Base-by-base conservation (phyloP, 2,329 filamentous ascomycete species). In the Xylaria sp. region DNA sequence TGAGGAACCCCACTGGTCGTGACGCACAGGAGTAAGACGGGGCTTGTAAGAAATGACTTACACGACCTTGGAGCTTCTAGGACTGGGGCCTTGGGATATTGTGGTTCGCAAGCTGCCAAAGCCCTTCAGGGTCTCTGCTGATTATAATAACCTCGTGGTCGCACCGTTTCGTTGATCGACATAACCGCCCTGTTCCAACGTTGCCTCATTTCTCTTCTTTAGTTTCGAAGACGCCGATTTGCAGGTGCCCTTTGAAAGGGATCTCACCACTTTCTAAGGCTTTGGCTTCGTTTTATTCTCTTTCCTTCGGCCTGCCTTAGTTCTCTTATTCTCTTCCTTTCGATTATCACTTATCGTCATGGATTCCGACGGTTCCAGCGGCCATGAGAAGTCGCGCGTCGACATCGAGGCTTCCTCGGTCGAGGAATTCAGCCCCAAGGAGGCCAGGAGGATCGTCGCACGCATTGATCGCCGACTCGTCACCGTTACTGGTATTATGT, bases 401-500 rank as follows among this genome's bases (percentile, higher is more conserved):
- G 68, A 72, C 65, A 55, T 72, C 65, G 68, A 72, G 70, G 55
- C 65, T 25, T 51, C 59, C 63, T 72, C 70, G 20, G 52, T 73
- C 37, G 75, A 82, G 73, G 84, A 82, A 64, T 90, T 91, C 79
- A 85, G 87, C 0, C 84, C 84, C 0, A 80, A 83, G 20, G 89
- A 95, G 81, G 87, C 92, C 80, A 88, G 83, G 77, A 86, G 82
- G 37, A 93, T 96, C 76, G 89, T 94, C 50, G 84, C 85, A 65
- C 88, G 89, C 9, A 84, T 96, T 74, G 93, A 97, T 80, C 82
- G 84, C 41, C 88, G 90, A 1, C 82, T 92, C 3, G 86, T 92
- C 48, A 77, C 86, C 2, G 89, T 86, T 1, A 87, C 89, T 9
- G 90, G 90, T 37, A 75, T 86, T 72, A 86, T 94, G 81, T 94